These are phyloP conservation scores for Ustilago trichophora DNA, from an alignment of 1,284 basidiomycete species.

Conservation along the genomic window DNA sequence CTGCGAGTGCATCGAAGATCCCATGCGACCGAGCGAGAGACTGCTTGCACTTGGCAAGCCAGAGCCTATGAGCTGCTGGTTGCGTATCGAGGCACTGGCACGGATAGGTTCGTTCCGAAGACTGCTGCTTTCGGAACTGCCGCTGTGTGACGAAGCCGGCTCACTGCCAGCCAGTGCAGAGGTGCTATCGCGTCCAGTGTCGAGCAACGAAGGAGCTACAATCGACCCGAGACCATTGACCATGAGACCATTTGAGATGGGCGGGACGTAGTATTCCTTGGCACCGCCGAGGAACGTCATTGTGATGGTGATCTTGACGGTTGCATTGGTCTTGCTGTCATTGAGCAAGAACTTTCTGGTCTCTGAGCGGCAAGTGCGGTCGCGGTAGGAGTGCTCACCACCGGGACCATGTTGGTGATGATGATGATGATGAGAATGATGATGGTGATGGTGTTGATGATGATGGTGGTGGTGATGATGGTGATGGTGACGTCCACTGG, in stretches of 20 bases:
- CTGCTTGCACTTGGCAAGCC: conserved; percentile 37
- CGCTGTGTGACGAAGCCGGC: conserved; percentile 4
- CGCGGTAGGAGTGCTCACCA: conserved; percentile 29
- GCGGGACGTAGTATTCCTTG: conserved; percentile 71
- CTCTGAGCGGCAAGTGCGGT: conserved; percentile 65
- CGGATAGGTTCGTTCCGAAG: conserved; percentile 26
- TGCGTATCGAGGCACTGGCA: conserved; percentile 12
- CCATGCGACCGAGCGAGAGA: conserved; percentile 19
- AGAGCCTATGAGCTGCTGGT: conserved; percentile 12
- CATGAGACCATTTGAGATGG: conserved; percentile 53
- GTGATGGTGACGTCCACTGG: conserved; percentile 24
- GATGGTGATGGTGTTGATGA: conserved; percentile 35
- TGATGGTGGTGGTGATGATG: conserved; percentile 36
- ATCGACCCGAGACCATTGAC: conserved; percentile 33
- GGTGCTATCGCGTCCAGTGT: conserved; percentile 1
- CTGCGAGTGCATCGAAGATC: conserved; percentile 15
- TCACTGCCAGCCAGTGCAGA: neutral
- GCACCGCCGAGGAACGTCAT: conserved; percentile 74
- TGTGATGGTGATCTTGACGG: conserved; percentile 75
- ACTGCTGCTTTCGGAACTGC: conserved; percentile 33
- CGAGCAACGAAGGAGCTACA: conserved; percentile 18
- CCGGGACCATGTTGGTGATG: conserved; percentile 22
- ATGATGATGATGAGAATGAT: conserved; percentile 43
- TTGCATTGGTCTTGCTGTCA: conserved; percentile 81
- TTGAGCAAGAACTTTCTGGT: conserved; percentile 77